Evolutionary conservation across 2,329 filamentous ascomycete genomes (phyloP).

Genomic region (Lachnellula cervina): DNA sequence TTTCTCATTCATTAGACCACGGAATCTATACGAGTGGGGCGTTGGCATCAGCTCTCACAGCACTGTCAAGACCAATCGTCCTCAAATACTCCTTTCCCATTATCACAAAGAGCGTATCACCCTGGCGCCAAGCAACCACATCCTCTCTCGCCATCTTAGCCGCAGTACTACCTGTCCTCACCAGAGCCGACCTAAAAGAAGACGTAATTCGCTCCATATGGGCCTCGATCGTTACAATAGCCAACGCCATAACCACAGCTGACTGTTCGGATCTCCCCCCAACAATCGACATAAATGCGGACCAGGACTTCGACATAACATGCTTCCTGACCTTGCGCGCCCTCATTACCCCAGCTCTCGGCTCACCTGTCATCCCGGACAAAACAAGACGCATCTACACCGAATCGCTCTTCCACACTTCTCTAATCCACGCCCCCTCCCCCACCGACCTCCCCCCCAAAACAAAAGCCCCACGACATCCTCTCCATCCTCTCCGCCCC

Average conservation of each 20-base stretch:
- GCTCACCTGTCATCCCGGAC: constrained; percentile 60
- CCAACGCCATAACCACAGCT: constrained; percentile 65
- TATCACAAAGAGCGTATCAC: constrained; percentile 62
- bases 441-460: constrained; percentile 51
- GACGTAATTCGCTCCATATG: constrained; percentile 58
- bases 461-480: constrained; percentile 41
- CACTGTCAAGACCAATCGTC: constrained; percentile 64
- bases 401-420: constrained; percentile 72
- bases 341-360: constrained; percentile 70
- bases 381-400: constrained; percentile 64
- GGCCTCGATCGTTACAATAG: constrained; percentile 60
- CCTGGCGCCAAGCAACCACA: constrained; percentile 78
- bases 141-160: constrained; percentile 64
- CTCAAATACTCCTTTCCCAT: constrained; percentile 77
- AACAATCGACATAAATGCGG: constrained; percentile 47
- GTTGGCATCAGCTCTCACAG: constrained; percentile 58
- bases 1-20: constrained; percentile 54
- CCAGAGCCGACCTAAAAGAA: constrained; percentile 42
- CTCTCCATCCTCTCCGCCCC: constrained; percentile 59
- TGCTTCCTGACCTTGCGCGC: constrained; percentile 66
- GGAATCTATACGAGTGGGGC: constrained; percentile 68
- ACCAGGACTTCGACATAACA: constrained; percentile 76
- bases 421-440: constrained; percentile 68
- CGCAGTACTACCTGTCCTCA: constrained; percentile 58
- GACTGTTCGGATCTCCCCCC: constrained; percentile 47